Base-by-base conservation (phyloP, 2,329 filamentous ascomycete species). In the Fusarium miscanthi region DNA sequence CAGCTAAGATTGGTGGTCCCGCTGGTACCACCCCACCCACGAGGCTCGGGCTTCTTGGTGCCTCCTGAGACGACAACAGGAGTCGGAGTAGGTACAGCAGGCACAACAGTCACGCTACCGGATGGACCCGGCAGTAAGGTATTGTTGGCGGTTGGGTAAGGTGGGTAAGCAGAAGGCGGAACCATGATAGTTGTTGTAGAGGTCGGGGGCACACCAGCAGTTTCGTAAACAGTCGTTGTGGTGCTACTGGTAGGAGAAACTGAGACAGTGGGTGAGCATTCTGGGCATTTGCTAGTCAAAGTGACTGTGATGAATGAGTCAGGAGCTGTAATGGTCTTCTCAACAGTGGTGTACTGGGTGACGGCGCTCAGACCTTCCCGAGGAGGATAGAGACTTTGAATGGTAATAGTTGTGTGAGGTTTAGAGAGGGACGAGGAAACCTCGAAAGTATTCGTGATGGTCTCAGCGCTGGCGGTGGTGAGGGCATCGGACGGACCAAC, bases 161-260 rank as follows among this genome's bases (percentile, higher is more conserved):
- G 78, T 49, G 74, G 70, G 66, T 78, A 78, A 17, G 73, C 77
- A 38, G 74, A 66, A 5, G 72, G 53, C 5, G 74, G 70, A 27
- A 81, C 74, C 62, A 76, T 77, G 64, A 82, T 74, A 19, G 80
- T 82, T n/a, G 76, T 80, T 63, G 79, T 81, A 31, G 76, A 76
- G 30, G 78, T 77, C 14, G 71, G 68, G 11, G 76, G 68, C 37
- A 75, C 63, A 25, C 78, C 78, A 38, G 51, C 69, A n/a, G 79
- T 81, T 52, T 77, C 72, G 38, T 81, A 83, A 59, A 81, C 73
- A 33, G 78, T 74, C 57, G 76, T 52, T 23, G 80, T 82, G 66
- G 76, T 66, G 21, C 78, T 82, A 66, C 73, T 76, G n/a, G 69
- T 71, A 14, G 77, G 64, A 35, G 74, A 70, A 35, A 59, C 59